Percentiles rank a stretch among this genome's conserved stretches.
Conservation (phyloP, 768 basidiomycete species). For the Rhizopogon sp. region DNA sequence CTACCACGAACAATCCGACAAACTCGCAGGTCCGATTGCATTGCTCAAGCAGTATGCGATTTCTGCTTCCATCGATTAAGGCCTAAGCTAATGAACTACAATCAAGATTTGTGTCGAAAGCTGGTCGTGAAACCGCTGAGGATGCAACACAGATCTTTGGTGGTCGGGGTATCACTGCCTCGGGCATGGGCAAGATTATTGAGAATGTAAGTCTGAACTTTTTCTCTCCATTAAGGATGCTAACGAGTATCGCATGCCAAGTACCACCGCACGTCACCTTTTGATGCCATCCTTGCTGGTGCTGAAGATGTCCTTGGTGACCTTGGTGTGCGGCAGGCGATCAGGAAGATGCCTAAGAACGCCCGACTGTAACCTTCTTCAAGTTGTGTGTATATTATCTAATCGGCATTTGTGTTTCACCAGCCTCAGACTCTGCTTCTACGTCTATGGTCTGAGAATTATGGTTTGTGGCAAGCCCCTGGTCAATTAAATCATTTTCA, state of each 20-base stretch:
- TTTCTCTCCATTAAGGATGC: neutral
- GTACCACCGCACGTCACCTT: slow-evolving; percentile 81
- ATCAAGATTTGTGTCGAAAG: slow-evolving; percentile 59
- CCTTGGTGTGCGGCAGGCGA: slow-evolving; percentile 67
- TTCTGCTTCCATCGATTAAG: neutral
- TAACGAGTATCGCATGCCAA: slow-evolving; percentile 16
- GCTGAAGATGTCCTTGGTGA: slow-evolving; percentile 73
- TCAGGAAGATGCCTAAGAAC: slow-evolving; percentile 62
- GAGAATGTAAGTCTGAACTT: slow-evolving; percentile 57
- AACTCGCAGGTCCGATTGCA: slow-evolving; percentile 85
- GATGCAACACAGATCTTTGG: slow-evolving; percentile 87
- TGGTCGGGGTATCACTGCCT: slow-evolving; percentile 79
- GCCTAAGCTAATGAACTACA: neutral
- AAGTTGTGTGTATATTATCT: neutral
- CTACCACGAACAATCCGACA: slow-evolving; percentile 78
- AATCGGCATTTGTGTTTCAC: neutral
- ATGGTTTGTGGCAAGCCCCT: too few species aligned
- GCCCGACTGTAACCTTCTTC: slow-evolving; percentile 32
- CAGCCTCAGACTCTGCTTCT: too few species aligned
- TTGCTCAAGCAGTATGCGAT: slow-evolving; percentile 76
- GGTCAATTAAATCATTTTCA: too few species aligned
- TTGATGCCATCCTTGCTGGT: slow-evolving; percentile 81
- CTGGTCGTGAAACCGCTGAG: slow-evolving; percentile 44
- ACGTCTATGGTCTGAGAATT: too few species aligned
- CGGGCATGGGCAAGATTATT: slow-evolving; percentile 82